phyloP scores from a whole-genome alignment of 257 asterid species.

The Fraxinus quadrangulata region DNA sequence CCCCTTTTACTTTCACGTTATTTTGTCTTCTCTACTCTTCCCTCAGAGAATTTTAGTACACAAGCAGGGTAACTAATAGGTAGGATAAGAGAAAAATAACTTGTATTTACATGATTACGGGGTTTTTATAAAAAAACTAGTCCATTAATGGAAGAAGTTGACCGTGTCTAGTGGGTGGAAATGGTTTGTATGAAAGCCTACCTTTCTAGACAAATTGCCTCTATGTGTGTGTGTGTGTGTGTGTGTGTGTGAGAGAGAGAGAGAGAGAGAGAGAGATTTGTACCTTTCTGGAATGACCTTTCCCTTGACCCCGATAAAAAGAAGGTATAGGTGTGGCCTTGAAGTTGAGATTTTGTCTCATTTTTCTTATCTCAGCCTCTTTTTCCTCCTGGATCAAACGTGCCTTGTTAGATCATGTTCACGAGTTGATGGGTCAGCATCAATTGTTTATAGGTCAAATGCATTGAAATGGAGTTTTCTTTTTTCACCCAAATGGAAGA shows the following conservation, averaged over 20 bases:
- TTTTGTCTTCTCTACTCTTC: background rate
- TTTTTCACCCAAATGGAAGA: slow-evolving; percentile 20
- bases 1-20: background rate
- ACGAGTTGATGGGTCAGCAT: background rate
- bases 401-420: slow-evolving; percentile 19
- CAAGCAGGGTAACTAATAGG: background rate
- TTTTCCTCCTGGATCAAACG: slow-evolving; percentile 26
- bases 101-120: background rate
- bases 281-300: slow-evolving; percentile 30
- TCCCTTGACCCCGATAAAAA: slow-evolving; percentile 34
- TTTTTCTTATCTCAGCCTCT: slow-evolving; percentile 31
- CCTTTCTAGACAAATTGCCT: background rate
- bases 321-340: slow-evolving; percentile 37
- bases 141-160: background rate
- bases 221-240: background rate
- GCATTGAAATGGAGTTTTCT: background rate
- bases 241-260: background rate
- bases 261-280: background rate
- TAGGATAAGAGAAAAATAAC: background rate
- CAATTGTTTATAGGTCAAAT: slow-evolving; percentile 4
- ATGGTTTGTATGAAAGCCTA: background rate
- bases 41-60: background rate
- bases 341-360: slow-evolving; percentile 30
- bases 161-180: background rate
- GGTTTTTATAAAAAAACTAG: background rate